Evolutionary conservation across 371 early-diverging fungal species (phyloP), one percentile per base, ranked within the genome.

Genomic region (Mucor circinelloides): DNA sequence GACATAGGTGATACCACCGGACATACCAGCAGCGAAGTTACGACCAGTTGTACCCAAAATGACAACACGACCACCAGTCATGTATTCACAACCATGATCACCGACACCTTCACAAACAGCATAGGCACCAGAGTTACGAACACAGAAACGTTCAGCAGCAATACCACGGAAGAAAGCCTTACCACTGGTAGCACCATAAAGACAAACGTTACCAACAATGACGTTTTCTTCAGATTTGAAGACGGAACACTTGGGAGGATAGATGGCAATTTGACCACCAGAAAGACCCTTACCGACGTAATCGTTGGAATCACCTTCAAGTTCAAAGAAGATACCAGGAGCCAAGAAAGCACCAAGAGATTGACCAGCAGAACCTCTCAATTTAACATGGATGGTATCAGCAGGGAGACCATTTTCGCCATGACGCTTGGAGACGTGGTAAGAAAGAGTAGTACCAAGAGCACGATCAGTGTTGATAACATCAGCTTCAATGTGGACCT

Each of bases 1-100:
- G 8, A 97, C 88, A 70, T 96, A 97, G 2, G 97, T 94, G 63
- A 95, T 90, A 69, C 97, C 97, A 55, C 97, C 97, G 56, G 90
- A 89, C 97, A 97, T 97, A 71, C 97, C 92, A 6, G 93, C 96
- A 31, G 96, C 97, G 84, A 97, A 96, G 85, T 97, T 97, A 73
- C 94, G 90, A 12, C 97, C 97, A 15, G 92, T 91, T 17, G 70
- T 61, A 62, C 96, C 97, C 6, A 97, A 80, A 28, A 96, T 88
- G 42, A 96, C 86, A 34, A 91, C 92, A 27, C 93, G 86, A 44
- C 96, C 97, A 44, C 96, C 97, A 13, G 97, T 97, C 97, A 97
- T 97, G 86, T 98, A 98, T 83, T 98, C 99, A 82, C 97, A 97
- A 56, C 97, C 99, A 77, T 98, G 99, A 81, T 98, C 99, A 64